These are phyloP conservation scores for Aspergillus chevalieri DNA, from an alignment of 2,329 filamentous ascomycete genomes.

Conservation along the genomic window DNA sequence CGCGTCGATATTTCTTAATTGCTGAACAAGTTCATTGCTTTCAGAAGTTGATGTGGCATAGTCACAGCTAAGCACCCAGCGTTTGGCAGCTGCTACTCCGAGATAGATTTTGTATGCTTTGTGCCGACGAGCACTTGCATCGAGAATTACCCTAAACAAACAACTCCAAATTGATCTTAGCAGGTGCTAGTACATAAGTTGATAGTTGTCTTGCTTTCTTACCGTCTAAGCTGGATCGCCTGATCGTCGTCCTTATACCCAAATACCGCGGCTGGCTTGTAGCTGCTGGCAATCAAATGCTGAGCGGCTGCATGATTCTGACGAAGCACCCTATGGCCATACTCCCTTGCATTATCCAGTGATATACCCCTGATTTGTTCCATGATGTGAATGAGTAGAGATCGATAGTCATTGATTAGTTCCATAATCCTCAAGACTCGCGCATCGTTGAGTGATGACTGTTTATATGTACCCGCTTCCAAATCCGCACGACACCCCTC, in stretches of 20 bases:
- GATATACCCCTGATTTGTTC: slow-evolving; percentile 47
- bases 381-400: slow-evolving; percentile 53
- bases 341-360: slow-evolving; percentile 52
- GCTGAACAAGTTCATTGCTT: slow-evolving; percentile 42
- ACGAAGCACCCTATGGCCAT: slow-evolving; percentile 54
- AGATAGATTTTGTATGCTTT: slow-evolving; percentile 57
- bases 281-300: slow-evolving; percentile 49
- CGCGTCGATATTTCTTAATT: slow-evolving; percentile 45
- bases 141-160: slow-evolving; percentile 51
- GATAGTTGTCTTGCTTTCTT: slow-evolving; percentile 7
- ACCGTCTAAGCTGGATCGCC: slow-evolving; percentile 53
- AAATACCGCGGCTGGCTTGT: slow-evolving; percentile 36
- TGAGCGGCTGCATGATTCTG: slow-evolving; percentile 52
- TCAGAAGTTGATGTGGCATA: slow-evolving; percentile 44
- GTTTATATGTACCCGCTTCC: background rate
- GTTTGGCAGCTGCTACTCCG: slow-evolving; percentile 50
- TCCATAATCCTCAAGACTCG: slow-evolving; percentile 58
- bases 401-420: slow-evolving; percentile 60
- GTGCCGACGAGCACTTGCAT: slow-evolving; percentile 55
- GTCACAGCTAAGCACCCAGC: slow-evolving; percentile 53
- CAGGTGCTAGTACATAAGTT: background rate
- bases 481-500: background rate
- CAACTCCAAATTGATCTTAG: background rate
- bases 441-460: slow-evolving; percentile 52
- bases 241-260: slow-evolving; percentile 47